Evolutionary conservation across 495 filamentous ascomycete species (phyloP).

Genomic region (Trichoderma asperelloides): DNA sequence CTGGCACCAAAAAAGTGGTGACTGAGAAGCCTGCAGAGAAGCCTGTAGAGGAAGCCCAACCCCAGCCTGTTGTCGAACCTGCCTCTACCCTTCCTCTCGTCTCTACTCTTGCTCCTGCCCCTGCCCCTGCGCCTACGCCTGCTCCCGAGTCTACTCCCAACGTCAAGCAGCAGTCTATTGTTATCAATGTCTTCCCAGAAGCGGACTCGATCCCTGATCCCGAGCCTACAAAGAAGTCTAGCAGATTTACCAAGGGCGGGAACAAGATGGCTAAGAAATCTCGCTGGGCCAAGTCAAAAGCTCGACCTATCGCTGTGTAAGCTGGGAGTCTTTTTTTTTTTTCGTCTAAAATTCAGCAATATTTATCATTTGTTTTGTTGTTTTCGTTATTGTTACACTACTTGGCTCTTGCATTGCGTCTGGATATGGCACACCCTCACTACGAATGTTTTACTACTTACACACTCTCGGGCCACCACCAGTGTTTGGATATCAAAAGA

Average conservation of each 20-base stretch:
- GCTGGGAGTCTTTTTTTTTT: too few species aligned
- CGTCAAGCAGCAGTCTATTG: not conserved
- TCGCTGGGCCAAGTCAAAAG: constrained; percentile 1
- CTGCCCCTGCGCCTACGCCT: not conserved
- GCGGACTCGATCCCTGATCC: not conserved
- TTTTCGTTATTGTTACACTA: not conserved
- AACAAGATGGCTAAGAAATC: not conserved
- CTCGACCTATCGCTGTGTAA: not conserved
- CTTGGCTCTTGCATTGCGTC: too few species aligned
- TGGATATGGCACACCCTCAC: too few species aligned
- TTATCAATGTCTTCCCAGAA: constrained; percentile 9
- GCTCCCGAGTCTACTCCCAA: not conserved
- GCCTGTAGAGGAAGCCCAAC: not conserved
- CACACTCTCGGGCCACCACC: too few species aligned
- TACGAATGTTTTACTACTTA: too few species aligned
- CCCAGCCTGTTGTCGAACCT: not conserved
- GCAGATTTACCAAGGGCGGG: not conserved
- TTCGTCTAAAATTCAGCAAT: not conserved
- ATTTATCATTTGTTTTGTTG: not conserved
- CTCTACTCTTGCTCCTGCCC: not conserved
- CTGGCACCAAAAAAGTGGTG: constrained; percentile 8
- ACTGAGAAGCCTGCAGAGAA: not conserved
- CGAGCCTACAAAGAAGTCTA: not conserved
- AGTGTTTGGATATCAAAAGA: too few species aligned
- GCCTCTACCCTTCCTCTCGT: not conserved